Percentiles rank a stretch among this genome's conserved stretches.
phyloP scores from a whole-genome alignment of 108 stramenopile species.

The Fragilariopsis cylindrus region DNA sequence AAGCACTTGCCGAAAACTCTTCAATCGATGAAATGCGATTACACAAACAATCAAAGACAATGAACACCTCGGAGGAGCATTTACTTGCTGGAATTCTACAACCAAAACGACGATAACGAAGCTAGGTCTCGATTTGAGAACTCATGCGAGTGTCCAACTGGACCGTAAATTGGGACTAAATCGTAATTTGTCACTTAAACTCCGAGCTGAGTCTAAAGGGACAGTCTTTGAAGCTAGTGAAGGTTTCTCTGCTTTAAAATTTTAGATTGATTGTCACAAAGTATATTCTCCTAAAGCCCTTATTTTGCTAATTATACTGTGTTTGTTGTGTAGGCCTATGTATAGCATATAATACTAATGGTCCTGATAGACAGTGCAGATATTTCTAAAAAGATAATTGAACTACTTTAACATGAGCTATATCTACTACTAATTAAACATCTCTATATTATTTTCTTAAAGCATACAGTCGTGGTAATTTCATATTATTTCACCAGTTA shows the following conservation, averaged over 20 bases:
- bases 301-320: no score
- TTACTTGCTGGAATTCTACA: conserved; percentile 28
- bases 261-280: background rate
- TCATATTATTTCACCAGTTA: background rate
- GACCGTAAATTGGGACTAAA: conserved; percentile 35
- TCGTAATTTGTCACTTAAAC: conserved; percentile 16
- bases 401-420: no score
- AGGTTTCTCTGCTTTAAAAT: conserved; percentile 4
- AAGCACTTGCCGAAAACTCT: conserved; percentile 34
- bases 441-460: no score
- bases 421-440: no score
- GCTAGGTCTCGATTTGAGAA: conserved; percentile 44
- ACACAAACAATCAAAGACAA: conserved; percentile 45
- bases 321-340: no score
- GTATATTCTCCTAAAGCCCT: no score
- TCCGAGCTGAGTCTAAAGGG: conserved; percentile 18
- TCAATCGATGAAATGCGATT: conserved; percentile 36
- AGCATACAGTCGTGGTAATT: no score
- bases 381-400: no score
- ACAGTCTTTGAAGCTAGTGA: conserved; percentile 6
- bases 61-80: conserved; percentile 38
- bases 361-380: no score
- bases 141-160: conserved; percentile 25
- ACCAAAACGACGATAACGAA: conserved; percentile 31
- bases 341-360: no score